Conservation (phyloP, 2,329 filamentous ascomycete genomes). For the Xylaria sp. region DNA sequence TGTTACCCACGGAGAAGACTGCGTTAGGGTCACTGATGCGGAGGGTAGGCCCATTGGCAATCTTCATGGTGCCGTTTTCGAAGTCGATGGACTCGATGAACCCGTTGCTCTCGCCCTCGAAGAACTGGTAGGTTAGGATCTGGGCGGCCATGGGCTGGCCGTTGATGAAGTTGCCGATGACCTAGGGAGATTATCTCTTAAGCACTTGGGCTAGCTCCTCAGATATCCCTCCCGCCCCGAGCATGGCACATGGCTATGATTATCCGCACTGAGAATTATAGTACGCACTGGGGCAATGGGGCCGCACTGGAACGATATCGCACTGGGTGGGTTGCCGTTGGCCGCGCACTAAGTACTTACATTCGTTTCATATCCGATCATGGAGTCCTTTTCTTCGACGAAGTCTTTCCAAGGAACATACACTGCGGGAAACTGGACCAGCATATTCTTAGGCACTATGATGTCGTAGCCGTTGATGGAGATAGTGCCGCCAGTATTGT, state of each 20-base stretch:
- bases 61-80: conserved; percentile 39
- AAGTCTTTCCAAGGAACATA: conserved; percentile 48
- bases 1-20: conserved; percentile 45
- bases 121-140: conserved; percentile 40
- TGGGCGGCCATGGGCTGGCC: conserved; percentile 39
- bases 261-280: conserved; percentile 3
- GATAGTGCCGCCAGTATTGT: conserved; percentile 50
- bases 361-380: conserved; percentile 41
- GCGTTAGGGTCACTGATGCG: conserved; percentile 51
- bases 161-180: conserved; percentile 42
- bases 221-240: neutral
- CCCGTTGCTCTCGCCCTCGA: conserved; percentile 40
- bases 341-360: conserved; percentile 24
- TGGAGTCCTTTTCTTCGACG: conserved; percentile 34
- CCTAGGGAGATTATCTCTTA: conserved; percentile 25
- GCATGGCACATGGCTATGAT: neutral
- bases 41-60: conserved; percentile 37
- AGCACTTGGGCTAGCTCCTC: neutral
- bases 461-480: conserved; percentile 49
- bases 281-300: neutral
- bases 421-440: conserved; percentile 51
- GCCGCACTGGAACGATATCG: neutral
- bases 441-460: conserved; percentile 51
- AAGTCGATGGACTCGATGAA: conserved; percentile 41
- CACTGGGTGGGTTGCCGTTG: neutral